phyloP scores from a whole-genome alignment of 352 stramenopile species.

The Phytophthora podocarpi region DNA sequence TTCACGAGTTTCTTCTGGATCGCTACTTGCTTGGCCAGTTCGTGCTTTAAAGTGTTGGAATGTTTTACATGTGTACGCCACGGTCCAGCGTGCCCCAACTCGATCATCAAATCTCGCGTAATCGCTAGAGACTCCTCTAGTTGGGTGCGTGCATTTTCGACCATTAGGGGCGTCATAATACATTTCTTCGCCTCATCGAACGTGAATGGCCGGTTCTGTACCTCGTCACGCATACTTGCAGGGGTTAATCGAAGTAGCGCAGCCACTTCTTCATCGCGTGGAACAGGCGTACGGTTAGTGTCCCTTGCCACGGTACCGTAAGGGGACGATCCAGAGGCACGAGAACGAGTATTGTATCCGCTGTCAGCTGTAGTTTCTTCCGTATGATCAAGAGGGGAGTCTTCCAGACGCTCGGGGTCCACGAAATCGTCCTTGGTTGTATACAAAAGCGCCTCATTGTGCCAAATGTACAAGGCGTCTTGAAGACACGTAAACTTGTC shows the following conservation, averaged over 20 bases:
- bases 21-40: constrained; percentile 52
- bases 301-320: not conserved
- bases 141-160: constrained; percentile 38
- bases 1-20: constrained; percentile 64
- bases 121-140: constrained; percentile 52
- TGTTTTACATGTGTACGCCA: constrained; percentile 72
- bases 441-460: constrained; percentile 64
- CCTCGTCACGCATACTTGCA: constrained; percentile 43
- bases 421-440: constrained; percentile 60
- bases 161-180: constrained; percentile 31
- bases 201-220: constrained; percentile 43
- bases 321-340: not conserved
- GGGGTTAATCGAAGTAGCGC: constrained; percentile 52
- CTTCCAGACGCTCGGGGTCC: constrained; percentile 6
- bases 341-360: constrained; percentile 14
- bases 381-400: constrained; percentile 4
- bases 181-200: constrained; percentile 34
- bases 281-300: not conserved
- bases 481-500: constrained; percentile 87
- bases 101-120: constrained; percentile 61
- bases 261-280: constrained; percentile 37
- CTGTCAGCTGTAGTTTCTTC: not conserved
- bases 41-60: constrained; percentile 63
- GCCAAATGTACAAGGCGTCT: constrained; percentile 76
- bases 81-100: constrained; percentile 56